Conservation (phyloP, 2,329 filamentous ascomycete genomes). For the Aureobasidium melanogenum region DNA sequence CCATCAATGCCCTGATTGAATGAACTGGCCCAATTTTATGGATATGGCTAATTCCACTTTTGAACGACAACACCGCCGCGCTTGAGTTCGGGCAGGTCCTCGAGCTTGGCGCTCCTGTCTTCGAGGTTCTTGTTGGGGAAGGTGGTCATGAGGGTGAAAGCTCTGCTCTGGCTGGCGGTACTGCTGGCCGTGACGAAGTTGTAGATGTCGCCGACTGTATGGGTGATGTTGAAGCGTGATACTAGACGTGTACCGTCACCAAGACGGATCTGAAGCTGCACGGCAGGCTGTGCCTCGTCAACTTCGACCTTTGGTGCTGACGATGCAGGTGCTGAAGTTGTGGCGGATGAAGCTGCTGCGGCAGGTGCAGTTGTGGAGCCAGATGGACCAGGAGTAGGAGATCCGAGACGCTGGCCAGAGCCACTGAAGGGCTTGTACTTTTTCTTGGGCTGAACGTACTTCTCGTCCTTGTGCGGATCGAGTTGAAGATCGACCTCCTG, state of each 20-base stretch:
- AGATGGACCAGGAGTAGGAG: conserved; percentile 60
- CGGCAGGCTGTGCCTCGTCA: conserved; percentile 57
- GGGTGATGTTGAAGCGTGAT: conserved; percentile 72
- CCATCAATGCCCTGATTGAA: not conserved
- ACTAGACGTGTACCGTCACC: conserved; percentile 67
- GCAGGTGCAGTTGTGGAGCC: conserved; percentile 19
- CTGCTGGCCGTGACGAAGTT: conserved; percentile 61
- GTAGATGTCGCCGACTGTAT: conserved; percentile 72
- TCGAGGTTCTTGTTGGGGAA: conserved; percentile 75
- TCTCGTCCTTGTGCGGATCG: conserved; percentile 61
- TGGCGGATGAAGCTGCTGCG: conserved; percentile 24
- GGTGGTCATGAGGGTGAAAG: conserved; percentile 70
- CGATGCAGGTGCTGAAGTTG: conserved; percentile 23
- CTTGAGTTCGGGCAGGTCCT: conserved; percentile 42
- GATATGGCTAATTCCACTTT: conserved; percentile 38
- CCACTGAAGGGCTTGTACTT: conserved; percentile 69
- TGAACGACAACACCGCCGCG: conserved; percentile 47
- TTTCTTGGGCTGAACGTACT: conserved; percentile 64
- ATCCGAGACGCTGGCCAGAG: conserved; percentile 64
- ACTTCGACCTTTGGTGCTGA: conserved; percentile 41
- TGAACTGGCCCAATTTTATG: not conserved
- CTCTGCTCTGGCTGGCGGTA: conserved; percentile 45
- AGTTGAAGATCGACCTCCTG: conserved; percentile 74
- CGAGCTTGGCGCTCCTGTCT: conserved; percentile 47
- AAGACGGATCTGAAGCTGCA: conserved; percentile 68